phyloP scores from a whole-genome alignment of 1,284 basidiomycete genomes.

The Sphagnurus paluster region DNA sequence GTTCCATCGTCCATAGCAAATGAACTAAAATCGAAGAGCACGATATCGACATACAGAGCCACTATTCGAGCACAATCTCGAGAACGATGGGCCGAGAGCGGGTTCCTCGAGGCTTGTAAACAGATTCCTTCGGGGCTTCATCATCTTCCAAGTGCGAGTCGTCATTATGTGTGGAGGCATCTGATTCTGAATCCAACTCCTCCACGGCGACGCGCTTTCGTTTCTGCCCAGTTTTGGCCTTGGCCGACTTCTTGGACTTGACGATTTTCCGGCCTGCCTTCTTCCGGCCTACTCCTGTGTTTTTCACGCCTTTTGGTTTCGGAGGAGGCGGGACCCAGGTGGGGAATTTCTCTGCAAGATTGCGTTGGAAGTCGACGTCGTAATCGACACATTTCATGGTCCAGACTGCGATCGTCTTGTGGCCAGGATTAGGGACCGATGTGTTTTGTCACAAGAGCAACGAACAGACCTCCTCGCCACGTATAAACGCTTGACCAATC shows the following conservation, averaged over 20 bases:
- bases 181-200: neutral
- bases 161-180: slow-evolving; percentile 3
- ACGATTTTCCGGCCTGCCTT: neutral
- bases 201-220: slow-evolving; percentile 3
- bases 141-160: neutral
- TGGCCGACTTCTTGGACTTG: neutral
- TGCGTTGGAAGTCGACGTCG: slow-evolving; percentile 24
- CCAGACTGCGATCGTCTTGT: slow-evolving; percentile 25
- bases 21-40: too few species aligned
- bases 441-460: neutral
- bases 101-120: slow-evolving; percentile 2
- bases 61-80: neutral
- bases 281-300: slow-evolving; percentile 18
- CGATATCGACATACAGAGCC: too few species aligned
- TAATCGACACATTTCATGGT: slow-evolving; percentile 29
- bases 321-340: slow-evolving; percentile 17
- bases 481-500: slow-evolving; percentile 19
- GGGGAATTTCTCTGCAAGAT: slow-evolving; percentile 21
- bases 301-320: neutral
- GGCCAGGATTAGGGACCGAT: neutral
- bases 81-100: slow-evolving; percentile 8
- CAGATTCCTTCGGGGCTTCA: neutral
- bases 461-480: slow-evolving; percentile 22
- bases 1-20: too few species aligned
- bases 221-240: slow-evolving; percentile 2